Evolutionary conservation across 345 rosid species (phyloP), one percentile per base, ranked within the genome.

Genomic region (Eucalyptus albens): DNA sequence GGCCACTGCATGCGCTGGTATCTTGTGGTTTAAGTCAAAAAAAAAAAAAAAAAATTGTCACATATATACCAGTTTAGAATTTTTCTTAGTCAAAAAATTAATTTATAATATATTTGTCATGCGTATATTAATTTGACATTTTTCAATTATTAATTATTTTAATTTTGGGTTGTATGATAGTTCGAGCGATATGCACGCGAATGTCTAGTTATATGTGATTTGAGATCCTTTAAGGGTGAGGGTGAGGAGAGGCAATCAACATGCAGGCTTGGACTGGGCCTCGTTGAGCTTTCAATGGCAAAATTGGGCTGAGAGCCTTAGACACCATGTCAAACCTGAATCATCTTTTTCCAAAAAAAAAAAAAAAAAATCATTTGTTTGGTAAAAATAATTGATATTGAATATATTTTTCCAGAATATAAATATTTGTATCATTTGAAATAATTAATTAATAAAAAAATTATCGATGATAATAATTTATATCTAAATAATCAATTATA

Each of bases 101-200:
- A 0, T 7, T 7, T 53, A 2, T 0, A 0, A 2, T 53, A 19
- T 0, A 51, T 51, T 19, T 53, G 0, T 53, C 4, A 19, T 0
- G 3, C 2, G 22, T 51, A 2, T 17, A 51, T 51, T 4, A 7
- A 51, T 17, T 51, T 51, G 4, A 1, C 22, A 3, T 17, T 17
- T 7, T 51, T 17, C 4, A 3, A 4, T 4, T 53, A 53, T 53
- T 53, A 53, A 53, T 53, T 9, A 0, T 17, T 72, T 9, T 33
- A 69, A 33, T 69, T 69, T 33, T 5, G 3, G 3, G 13, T 69
- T 19, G 26, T 9, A 17, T 9, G 44, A 33, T 22, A 17, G 44
- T 37, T 72, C 14, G 14, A 62, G 37, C 72, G 3, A 65, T 65
- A 7, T n/a, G 72, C 37, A 29, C 77, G 10, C 10, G 3, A 14